phyloP scores from a whole-genome alignment of 345 rosid genomes.

The Brassica carinata region DNA sequence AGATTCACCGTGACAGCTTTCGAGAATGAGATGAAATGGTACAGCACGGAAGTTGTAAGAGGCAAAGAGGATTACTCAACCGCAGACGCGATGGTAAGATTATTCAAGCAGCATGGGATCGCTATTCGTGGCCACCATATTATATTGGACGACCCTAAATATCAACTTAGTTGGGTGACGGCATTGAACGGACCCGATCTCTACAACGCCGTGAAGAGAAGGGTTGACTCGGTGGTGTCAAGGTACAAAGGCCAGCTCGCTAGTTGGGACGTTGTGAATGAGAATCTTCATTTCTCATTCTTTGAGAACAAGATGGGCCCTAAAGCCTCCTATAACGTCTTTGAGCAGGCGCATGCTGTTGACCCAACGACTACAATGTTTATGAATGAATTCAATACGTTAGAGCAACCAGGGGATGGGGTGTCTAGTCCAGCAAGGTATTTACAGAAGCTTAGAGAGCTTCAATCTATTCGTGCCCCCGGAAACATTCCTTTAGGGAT shows the following conservation, averaged over 20 bases:
- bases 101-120: slow-evolving; percentile 47
- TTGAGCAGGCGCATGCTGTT: slow-evolving; percentile 33
- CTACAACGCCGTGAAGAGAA: slow-evolving; percentile 34
- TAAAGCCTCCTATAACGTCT: slow-evolving; percentile 40
- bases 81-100: slow-evolving; percentile 58
- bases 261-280: slow-evolving; percentile 84
- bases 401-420: slow-evolving; percentile 55
- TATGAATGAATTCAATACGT: slow-evolving; percentile 69
- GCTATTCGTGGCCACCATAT: slow-evolving; percentile 77
- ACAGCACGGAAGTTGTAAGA: slow-evolving; percentile 48
- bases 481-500: slow-evolving; percentile 44
- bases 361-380: slow-evolving; percentile 52
- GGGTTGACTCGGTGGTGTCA: slow-evolving; percentile 51
- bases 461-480: slow-evolving; percentile 33
- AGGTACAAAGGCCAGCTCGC: slow-evolving; percentile 60
- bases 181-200: slow-evolving; percentile 44
- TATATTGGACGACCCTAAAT: slow-evolving; percentile 58
- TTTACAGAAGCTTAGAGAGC: slow-evolving; percentile 47
- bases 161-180: slow-evolving; percentile 54
- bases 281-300: slow-evolving; percentile 58
- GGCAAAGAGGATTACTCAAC: slow-evolving; percentile 59
- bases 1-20: slow-evolving; percentile 67
- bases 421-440: slow-evolving; percentile 32
- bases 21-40: slow-evolving; percentile 85
- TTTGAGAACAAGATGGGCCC: slow-evolving; percentile 62